Evolutionary conservation across 73 alveolate genomes (phyloP), one percentile per base, ranked within the genome.

Genomic region (Symbiodinium natans): DNA sequence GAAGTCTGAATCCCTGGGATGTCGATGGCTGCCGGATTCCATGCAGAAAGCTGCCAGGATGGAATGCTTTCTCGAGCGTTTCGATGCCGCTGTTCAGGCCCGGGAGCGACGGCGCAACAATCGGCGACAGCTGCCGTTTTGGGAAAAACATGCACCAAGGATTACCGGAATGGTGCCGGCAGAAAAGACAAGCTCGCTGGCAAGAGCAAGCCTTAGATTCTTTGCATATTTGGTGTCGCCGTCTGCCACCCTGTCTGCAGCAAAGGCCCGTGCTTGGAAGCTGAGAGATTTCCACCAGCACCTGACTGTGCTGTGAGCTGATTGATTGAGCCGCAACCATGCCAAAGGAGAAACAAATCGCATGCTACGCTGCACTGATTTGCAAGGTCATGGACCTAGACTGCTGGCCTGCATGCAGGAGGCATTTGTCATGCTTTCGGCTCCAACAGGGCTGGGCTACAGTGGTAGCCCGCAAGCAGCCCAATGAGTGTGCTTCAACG

Each of bases 51-150:
- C 41, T 68, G 88, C 97, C 97, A 90, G 97, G 97, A 90, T 90
- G 97, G 97, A 90, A 40, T 33, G 88, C 75, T 90, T 90, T 56
- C 54, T 90, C 43, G 97, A 90, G 41, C 97, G 97, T 27, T 39
- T 90, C 88, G 97, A 90, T 52, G 46, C 88, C 21, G 97, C 97
- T 10, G 97, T 90, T 77, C 97, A 90, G 95, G 95, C 86, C n/a
- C 13, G 40, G 36, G 13, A 10, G 4, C 13, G 68, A 17, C 68
- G 68, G n/a, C n/a, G n/a, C n/a, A n/a, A n/a, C n/a, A n/a, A n/a
- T n/a, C n/a, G n/a, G n/a, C n/a, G n/a, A n/a, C n/a, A n/a, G n/a
- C n/a, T n/a, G n/a, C n/a, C n/a, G n/a, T n/a, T n/a, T n/a, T n/a
- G n/a, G n/a, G n/a, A n/a, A n/a, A n/a, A n/a, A n/a, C n/a, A 17